A percentile compares a stretch with the other conserved stretches of the same genome.
Conservation (phyloP, 2,329 filamentous ascomycete species). For the Penicillium sp. region DNA sequence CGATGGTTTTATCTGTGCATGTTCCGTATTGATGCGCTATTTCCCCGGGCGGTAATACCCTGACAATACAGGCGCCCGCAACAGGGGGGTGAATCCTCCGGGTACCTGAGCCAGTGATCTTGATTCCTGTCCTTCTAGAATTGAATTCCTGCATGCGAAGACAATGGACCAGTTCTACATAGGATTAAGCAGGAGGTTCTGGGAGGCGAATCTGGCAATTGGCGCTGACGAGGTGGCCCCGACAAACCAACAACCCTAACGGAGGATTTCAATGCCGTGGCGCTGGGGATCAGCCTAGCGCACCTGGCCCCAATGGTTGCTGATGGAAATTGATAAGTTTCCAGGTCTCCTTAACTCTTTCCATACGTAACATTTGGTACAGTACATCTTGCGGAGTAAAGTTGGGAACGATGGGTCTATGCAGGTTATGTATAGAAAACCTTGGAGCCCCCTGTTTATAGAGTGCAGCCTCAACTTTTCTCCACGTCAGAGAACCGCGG, state of each 20-base stretch:
- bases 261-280: conserved; percentile 3
- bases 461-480: conserved; percentile 2
- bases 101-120: conserved; percentile 7
- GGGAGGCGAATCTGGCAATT: neutral
- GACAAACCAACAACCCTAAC: neutral
- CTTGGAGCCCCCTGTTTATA: neutral
- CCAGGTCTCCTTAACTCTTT: neutral
- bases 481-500: conserved; percentile 4
- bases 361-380: neutral
- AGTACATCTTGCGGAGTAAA: neutral
- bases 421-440: neutral
- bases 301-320: neutral
- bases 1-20: neutral
- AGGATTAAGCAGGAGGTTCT: neutral
- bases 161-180: neutral
- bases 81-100: conserved; percentile 3
- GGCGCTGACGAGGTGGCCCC: neutral
- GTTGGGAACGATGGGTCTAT: neutral
- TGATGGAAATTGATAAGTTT: neutral
- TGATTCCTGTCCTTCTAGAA: neutral
- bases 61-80: conserved; percentile 7
- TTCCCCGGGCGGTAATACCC: conserved; percentile 8
- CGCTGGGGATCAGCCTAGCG: conserved; percentile 7
- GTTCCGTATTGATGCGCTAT: neutral
- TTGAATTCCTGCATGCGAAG: neutral